Evolutionary conservation across 1,139 yeast species (phyloP), one percentile per base, ranked within the genome.

Genomic region (Suzukiozyma palmioleophila): DNA sequence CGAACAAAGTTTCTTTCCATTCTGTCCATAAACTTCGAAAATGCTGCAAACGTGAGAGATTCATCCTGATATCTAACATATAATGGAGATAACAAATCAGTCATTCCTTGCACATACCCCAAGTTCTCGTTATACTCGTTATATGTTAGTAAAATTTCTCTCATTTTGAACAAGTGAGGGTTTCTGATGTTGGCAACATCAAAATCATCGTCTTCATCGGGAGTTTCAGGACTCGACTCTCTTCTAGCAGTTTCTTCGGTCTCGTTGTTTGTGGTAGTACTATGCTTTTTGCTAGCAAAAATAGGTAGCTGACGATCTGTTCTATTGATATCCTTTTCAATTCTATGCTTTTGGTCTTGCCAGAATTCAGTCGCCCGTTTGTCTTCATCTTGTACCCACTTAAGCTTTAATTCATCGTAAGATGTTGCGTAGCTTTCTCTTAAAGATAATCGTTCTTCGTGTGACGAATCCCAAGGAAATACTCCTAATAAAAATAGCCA

Each of bases 51-150:
- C 2, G 95, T 72, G 26, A 88, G 55, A 0, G 82, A 69, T 51
- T 90, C 97, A 57, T 90, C 95, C 53, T 81, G 80, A 33, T 87
- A 64, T 7, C 80, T 75, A 33, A 81, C 85, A 56, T 89, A 94
- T 5, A 92, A 62, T 1, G 97, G 97, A 0, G 96, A 84, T 31
- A 94, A 67, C 40, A 92, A 66, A 59, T 92, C 99, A 8, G 95
- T 82, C 99, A 92, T 92, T 2, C 99, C 99, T 63, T 92, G 99
- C 16, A 92, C 96, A 55, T 92, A 92, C 0, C 98, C 98, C 50
- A 94, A 64, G 49, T 88, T 84, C 36, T 68, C 71, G 59, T 92
- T 92, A 59, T 81, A 77, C 59, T 86, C 90, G 58, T 92, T 90
- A 55, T 84, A 92, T 1, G 97, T 87, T 42, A 88, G 72, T 33